Percentiles rank a stretch among this genome's conserved stretches.
Conservation (phyloP, 108 stramenopile genomes). For the Skeletonema tropicum region DNA sequence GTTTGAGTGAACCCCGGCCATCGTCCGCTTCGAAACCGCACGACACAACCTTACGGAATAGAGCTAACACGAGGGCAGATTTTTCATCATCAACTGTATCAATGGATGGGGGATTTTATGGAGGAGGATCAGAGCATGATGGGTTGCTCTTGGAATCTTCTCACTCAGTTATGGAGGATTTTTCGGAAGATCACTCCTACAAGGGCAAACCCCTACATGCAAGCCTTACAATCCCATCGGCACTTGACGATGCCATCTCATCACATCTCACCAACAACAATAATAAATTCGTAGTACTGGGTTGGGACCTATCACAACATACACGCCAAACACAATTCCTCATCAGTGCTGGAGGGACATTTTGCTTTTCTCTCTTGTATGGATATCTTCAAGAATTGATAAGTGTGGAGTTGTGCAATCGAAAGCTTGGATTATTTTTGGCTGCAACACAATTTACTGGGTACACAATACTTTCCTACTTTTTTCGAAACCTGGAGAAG, state of each 20-base stretch:
- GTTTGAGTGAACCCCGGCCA: neutral
- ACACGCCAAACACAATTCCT: slow-evolving; percentile 70
- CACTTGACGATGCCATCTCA: neutral
- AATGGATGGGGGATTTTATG: neutral
- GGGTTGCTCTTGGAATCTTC: neutral
- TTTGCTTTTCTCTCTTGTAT: slow-evolving; percentile 81
- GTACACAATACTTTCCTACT: slow-evolving; percentile 70
- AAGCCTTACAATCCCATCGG: neutral
- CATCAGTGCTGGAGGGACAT: slow-evolving; percentile 77
- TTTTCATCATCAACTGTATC: neutral
- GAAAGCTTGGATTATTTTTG: slow-evolving; percentile 84
- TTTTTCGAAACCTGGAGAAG: slow-evolving; percentile 39
- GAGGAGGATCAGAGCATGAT: slow-evolving; percentile 16
- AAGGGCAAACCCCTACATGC: neutral
- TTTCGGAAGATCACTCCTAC: neutral
- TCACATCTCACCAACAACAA: slow-evolving; percentile 1
- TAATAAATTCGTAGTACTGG: slow-evolving; percentile 61
- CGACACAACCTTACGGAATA: neutral
- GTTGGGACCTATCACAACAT: slow-evolving; percentile 70
- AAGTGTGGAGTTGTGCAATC: slow-evolving; percentile 73
- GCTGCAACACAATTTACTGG: slow-evolving; percentile 81
- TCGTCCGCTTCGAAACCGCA: neutral
- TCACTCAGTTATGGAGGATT: neutral
- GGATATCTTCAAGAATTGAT: slow-evolving; percentile 90
- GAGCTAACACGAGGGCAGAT: neutral